A percentile compares a stretch with the other conserved stretches of the same genome.
phyloP scores from a whole-genome alignment of 495 filamentous ascomycete genomes.

The Hypomontagnella monticulosa region DNA sequence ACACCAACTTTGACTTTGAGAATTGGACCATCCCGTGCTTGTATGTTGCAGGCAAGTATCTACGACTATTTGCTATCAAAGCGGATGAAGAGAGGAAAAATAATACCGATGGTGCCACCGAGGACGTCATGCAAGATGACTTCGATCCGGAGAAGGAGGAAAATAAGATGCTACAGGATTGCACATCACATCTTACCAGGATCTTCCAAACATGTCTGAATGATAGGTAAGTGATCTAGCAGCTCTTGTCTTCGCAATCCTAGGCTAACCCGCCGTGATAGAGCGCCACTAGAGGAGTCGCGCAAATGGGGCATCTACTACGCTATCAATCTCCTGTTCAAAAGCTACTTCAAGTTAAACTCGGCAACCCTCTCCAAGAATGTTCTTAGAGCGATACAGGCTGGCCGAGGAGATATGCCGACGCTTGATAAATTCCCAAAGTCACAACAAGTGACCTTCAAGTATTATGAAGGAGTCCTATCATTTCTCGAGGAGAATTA shows the following conservation, averaged over 20 bases:
- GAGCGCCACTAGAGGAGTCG: constrained; percentile 85
- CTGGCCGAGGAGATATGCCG: constrained; percentile 78
- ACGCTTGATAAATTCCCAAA: constrained; percentile 77
- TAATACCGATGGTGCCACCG: constrained; percentile 54
- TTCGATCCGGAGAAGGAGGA: constrained; percentile 74
- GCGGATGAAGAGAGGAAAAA: constrained; percentile 74
- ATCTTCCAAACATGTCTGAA: constrained; percentile 88
- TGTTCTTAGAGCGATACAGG: constrained; percentile 80
- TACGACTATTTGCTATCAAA: constrained; percentile 86
- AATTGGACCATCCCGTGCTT: constrained; percentile 91
- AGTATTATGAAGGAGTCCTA: constrained; percentile 92
- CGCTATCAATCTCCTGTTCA: constrained; percentile 91
- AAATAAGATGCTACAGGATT: constrained; percentile 86
- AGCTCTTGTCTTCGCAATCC: constrained; percentile 13
- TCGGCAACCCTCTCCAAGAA: constrained; percentile 90
- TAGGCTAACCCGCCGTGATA: constrained; percentile 48
- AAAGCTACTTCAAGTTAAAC: constrained; percentile 97
- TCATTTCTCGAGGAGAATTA: constrained; percentile 94
- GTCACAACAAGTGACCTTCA: constrained; percentile 93
- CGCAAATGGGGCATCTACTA: constrained; percentile 98
- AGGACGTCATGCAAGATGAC: constrained; percentile 75
- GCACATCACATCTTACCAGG: constrained; percentile 84
- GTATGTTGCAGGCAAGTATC: constrained; percentile 82
- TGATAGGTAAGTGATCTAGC: constrained; percentile 72
- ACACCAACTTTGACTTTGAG: constrained; percentile 72